Evolutionary conservation across 2,329 filamentous ascomycete genomes (phyloP).

Genomic region (Claviceps pusilla): DNA sequence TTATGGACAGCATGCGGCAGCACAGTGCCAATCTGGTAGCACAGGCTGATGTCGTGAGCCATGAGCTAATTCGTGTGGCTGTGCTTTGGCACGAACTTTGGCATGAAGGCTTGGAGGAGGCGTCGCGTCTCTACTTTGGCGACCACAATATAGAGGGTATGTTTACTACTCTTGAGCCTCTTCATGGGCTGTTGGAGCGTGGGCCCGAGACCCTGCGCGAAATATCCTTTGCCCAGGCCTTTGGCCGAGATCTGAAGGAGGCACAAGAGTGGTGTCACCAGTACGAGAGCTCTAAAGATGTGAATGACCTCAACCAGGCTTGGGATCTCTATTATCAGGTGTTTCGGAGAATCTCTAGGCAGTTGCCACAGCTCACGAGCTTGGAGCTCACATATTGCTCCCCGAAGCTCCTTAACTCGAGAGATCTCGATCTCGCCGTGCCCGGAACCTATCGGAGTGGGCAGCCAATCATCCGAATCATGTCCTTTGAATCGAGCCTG

Average conservation of each 20-base stretch:
- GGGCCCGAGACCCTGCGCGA: constrained; percentile 89
- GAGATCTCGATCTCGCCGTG: constrained; percentile 82
- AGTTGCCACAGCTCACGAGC: constrained; percentile 81
- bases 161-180: constrained; percentile 77
- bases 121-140: constrained; percentile 89
- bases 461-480: constrained; percentile 64
- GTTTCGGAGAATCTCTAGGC: constrained; percentile 86
- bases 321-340: constrained; percentile 99
- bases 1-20: constrained; percentile 96
- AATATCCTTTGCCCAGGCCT: constrained; percentile 94
- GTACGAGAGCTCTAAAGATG: constrained; percentile 75
- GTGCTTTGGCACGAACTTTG: constrained; percentile 98
- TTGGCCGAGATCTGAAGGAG: constrained; percentile 87
- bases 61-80: constrained; percentile 91
- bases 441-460: constrained; percentile 83
- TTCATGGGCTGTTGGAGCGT: constrained; percentile 81
- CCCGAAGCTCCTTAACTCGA: constrained; percentile 73
- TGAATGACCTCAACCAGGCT: constrained; percentile 89
- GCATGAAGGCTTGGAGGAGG: constrained; percentile 96
- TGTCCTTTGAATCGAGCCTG: constrained; percentile 78
- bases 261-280: constrained; percentile 92
- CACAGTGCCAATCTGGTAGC: constrained; percentile 87
- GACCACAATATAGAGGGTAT: constrained; percentile 96
- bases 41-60: constrained; percentile 87
- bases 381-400: constrained; percentile 95